Base-by-base conservation (phyloP, 352 stramenopile genomes). In the Phytophthora quininea region DNA sequence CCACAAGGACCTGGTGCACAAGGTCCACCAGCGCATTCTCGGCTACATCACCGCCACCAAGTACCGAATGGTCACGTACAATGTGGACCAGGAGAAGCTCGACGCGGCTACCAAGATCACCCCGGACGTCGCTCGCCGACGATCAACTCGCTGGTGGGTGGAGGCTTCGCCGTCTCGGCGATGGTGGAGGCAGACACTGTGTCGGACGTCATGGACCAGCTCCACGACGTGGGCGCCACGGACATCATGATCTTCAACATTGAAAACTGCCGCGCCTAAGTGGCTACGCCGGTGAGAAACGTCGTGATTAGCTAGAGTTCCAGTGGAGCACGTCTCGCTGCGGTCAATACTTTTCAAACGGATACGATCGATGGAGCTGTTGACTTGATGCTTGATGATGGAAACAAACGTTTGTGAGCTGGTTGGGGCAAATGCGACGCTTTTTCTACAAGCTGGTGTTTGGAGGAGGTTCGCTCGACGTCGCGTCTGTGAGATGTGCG, bases 31-130 rank as follows among this genome's bases (percentile, higher is more conserved):
- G 71, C 93, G 97, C 47, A 98, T 99, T 58, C 74, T 99, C 54
- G 97, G 97, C 45, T 99, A 96, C 79, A 96, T 99, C 62, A 98
- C 96, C n/a, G 95, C 96, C 10, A 97, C 85, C 64, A 98, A 98
- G 78, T 99, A 99, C 83, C 86, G 97, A 45, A 99, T 99, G 97
- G 88, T 99, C 52, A 94, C 96, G 61, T 99, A 99, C 88, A 99
- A 99, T 77, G 90, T 99, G 67, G 72, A 77, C 61, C 82, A 91
- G 62, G 86, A 96, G 12, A 89, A 97, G 66, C 74, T 99, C 24
- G 75, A 96, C 7, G 60, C 76, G 43, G 94, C 96, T 7, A 90
- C 90, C 31, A 62, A 72, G 60, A 95, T 99, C 61, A 99, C 97
- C 96, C 96, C 1, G 97, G 97, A 61, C 98, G 98, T 63, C 86